Evolutionary conservation across 495 filamentous ascomycete species (phyloP).

Genomic region (Hypoxylon trugodes): DNA sequence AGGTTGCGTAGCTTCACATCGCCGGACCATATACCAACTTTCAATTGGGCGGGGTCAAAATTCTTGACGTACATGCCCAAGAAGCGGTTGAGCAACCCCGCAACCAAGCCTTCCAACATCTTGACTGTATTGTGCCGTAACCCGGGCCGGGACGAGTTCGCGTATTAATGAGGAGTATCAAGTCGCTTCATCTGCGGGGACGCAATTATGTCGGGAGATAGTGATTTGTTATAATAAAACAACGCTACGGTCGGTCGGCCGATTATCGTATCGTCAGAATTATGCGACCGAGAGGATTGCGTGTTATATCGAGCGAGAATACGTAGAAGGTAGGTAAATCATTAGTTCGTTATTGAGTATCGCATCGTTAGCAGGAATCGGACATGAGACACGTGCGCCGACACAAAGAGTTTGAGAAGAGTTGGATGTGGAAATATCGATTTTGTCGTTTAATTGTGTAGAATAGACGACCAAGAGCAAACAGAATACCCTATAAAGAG

Average conservation of each 20-base stretch:
- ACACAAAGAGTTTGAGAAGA: slow-evolving; percentile 6
- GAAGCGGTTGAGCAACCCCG: slow-evolving; percentile 96
- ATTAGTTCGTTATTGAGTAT: neutral
- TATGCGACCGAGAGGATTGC: neutral
- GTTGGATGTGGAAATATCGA: neutral
- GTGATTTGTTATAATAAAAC: neutral
- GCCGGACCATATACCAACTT: slow-evolving; percentile 97
- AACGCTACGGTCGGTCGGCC: neutral
- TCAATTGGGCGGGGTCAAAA: slow-evolving; percentile 94
- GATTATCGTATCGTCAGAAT: neutral
- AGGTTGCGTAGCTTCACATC: slow-evolving; percentile 93
- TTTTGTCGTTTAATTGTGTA: neutral
- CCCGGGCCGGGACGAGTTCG: slow-evolving; percentile 57
- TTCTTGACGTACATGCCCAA: slow-evolving; percentile 99
- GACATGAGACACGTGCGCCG: slow-evolving; percentile 11
- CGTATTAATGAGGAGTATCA: slow-evolving; percentile 37
- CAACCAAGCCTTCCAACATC: slow-evolving; percentile 74
- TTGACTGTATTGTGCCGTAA: slow-evolving; percentile 57
- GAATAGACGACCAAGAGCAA: neutral
- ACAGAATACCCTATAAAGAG: neutral
- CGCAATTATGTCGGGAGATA: neutral
- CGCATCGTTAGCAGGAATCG: neutral
- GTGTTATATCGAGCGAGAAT: neutral
- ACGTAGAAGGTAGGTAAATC: neutral
- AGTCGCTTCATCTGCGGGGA: slow-evolving; percentile 46